These are phyloP conservation scores for Fragaria ananassa DNA, from an alignment of 306 rosid species.

Conservation along the genomic window DNA sequence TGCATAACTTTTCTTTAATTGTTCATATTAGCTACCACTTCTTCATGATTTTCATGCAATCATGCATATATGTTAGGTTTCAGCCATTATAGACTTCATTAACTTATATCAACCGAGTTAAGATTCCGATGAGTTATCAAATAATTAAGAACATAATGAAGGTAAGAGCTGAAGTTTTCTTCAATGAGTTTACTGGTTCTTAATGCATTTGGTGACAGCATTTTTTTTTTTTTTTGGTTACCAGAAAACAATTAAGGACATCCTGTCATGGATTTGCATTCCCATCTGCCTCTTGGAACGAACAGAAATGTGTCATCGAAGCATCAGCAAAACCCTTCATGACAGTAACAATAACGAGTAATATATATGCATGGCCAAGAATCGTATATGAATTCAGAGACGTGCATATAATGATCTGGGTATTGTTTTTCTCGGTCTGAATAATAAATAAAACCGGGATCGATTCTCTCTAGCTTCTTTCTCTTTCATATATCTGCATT, in stretches of 20 bases:
- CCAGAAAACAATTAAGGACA: not conserved
- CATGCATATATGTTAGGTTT: not conserved
- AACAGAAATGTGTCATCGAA: slow-evolving; percentile 9
- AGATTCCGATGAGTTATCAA: not conserved
- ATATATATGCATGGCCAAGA: not conserved
- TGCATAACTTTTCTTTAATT: not conserved
- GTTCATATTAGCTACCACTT: not conserved
- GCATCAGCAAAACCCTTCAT: not conserved
- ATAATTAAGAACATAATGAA: not conserved
- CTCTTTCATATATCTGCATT: not conserved
- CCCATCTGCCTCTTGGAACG: not conserved
- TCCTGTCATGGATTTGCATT: slow-evolving; percentile 1
- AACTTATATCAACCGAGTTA: not conserved
- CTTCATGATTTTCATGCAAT: not conserved
- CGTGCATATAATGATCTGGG: not conserved
- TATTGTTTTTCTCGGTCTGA: not conserved
- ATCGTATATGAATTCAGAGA: slow-evolving; percentile 1
- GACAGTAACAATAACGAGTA: slow-evolving; percentile 1
- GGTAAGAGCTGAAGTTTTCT: not conserved
- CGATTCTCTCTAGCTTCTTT: not conserved
- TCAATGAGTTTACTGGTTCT: not conserved
- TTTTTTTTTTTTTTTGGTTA: too few species aligned
- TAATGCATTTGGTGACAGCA: not conserved
- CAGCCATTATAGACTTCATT: not conserved
- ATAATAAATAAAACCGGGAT: not conserved